phyloP scores from a whole-genome alignment of 352 stramenopile genomes.

The Phytopythium litorale region DNA sequence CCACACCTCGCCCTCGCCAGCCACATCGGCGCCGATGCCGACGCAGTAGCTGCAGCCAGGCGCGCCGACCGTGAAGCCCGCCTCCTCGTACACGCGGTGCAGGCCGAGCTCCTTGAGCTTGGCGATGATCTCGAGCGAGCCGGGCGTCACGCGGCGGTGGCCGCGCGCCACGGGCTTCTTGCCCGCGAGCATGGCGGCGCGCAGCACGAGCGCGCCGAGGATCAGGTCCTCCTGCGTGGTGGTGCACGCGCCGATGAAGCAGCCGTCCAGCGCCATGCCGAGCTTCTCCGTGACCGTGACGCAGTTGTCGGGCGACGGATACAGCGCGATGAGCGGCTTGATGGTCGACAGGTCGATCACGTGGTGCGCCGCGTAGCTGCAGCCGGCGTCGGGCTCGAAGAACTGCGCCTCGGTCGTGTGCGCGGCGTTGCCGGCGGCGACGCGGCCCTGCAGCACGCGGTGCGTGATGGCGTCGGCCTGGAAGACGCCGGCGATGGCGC shows the following conservation, averaged over 20 bases:
- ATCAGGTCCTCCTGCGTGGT: slow-evolving; percentile 83
- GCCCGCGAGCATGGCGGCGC: slow-evolving; percentile 65
- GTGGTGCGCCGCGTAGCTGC: slow-evolving; percentile 69
- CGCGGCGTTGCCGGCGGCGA: slow-evolving; percentile 26
- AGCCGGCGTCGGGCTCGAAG: slow-evolving; percentile 63
- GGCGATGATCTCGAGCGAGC: slow-evolving; percentile 72
- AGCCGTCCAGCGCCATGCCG: slow-evolving; percentile 75
- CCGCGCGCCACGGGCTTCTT: slow-evolving; percentile 45
- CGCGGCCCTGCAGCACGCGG: slow-evolving; percentile 33
- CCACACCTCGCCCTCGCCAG: slow-evolving; percentile 71
- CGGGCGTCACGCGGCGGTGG: slow-evolving; percentile 67
- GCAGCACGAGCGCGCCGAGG: slow-evolving; percentile 67
- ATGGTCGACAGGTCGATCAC: slow-evolving; percentile 65
- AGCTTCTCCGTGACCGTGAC: slow-evolving; percentile 62
- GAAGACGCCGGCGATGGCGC: slow-evolving; percentile 78
- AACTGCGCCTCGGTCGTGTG: slow-evolving; percentile 73
- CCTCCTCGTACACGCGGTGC: slow-evolving; percentile 71
- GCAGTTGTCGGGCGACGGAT: slow-evolving; percentile 81
- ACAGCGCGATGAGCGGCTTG: slow-evolving; percentile 62
- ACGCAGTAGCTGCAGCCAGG: slow-evolving; percentile 82
- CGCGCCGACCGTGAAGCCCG: slow-evolving; percentile 73
- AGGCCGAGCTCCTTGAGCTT: slow-evolving; percentile 60
- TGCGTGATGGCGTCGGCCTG: slow-evolving; percentile 70
- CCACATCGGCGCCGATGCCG: slow-evolving; percentile 75
- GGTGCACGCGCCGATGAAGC: slow-evolving; percentile 81